Conservation (phyloP, 768 basidiomycete species). For the Panus rudis region DNA sequence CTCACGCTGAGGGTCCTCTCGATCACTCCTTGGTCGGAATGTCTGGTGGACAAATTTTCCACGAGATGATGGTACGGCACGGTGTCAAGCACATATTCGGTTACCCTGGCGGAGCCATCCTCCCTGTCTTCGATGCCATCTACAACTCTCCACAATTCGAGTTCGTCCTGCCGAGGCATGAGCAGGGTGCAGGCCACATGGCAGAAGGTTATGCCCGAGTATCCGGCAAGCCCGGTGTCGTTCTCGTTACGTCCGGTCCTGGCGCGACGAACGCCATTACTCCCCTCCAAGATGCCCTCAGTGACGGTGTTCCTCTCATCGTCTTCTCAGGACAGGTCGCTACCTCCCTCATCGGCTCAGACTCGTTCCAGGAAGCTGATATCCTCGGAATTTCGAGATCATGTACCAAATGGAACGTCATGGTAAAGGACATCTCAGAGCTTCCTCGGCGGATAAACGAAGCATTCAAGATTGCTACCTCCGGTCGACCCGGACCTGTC, state of each 20-base stretch:
- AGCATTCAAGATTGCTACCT: slow-evolving; percentile 98
- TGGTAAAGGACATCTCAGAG: slow-evolving; percentile 96
- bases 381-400: slow-evolving; percentile 91
- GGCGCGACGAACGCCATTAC: slow-evolving; percentile 98
- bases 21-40: slow-evolving; percentile 89
- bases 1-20: slow-evolving; percentile 41
- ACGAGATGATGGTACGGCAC: slow-evolving; percentile 99
- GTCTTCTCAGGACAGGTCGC: slow-evolving; percentile 99
- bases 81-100: slow-evolving; percentile 95
- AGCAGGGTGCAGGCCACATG: slow-evolving; percentile 99
- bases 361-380: slow-evolving; percentile 99
- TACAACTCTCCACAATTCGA: slow-evolving; percentile 93
- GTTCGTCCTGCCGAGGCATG: slow-evolving; percentile 92
- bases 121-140: slow-evolving; percentile 99
- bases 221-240: slow-evolving; percentile 95
- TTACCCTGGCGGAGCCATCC: slow-evolving; percentile 96
- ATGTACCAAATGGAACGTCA: slow-evolving; percentile 99
- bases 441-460: slow-evolving; percentile 95
- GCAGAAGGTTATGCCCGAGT: slow-evolving; percentile 97
- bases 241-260: slow-evolving; percentile 96
- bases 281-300: slow-evolving; percentile 95
- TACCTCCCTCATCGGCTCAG: slow-evolving; percentile 96
- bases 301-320: slow-evolving; percentile 89
- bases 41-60: slow-evolving; percentile 96
- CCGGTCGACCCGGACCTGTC: slow-evolving; percentile 94